Percentiles rank a stretch among this genome's conserved stretches.
phyloP scores from a whole-genome alignment of 2,329 filamentous ascomycete species.

The Ophiostoma piceae region DNA sequence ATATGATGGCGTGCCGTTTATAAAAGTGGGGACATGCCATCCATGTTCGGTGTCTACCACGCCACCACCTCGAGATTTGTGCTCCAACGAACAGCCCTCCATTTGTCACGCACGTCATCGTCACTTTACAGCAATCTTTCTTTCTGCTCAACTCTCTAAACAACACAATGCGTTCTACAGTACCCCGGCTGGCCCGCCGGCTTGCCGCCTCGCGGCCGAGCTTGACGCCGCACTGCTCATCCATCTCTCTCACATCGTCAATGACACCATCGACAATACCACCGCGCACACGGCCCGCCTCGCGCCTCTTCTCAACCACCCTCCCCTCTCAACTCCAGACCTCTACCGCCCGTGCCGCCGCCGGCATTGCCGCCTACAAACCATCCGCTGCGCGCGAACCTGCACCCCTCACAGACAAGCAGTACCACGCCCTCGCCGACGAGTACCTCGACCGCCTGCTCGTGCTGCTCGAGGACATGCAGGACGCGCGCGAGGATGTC shows the following conservation, averaged over 20 bases:
- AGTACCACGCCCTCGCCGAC: constrained; percentile 77
- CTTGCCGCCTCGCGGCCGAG: not conserved
- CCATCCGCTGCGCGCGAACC: constrained; percentile 30
- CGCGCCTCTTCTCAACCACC: constrained; percentile 1
- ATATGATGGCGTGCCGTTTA: not conserved
- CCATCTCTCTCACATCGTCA: not conserved
- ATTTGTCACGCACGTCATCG: not conserved
- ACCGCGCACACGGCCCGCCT: not conserved
- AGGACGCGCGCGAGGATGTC: constrained; percentile 67
- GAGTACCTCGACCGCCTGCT: constrained; percentile 60
- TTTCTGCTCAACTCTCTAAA: no score
- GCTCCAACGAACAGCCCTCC: not conserved
- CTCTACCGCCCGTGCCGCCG: not conserved
- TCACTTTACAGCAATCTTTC: not conserved
- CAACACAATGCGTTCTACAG: constrained; percentile 15
- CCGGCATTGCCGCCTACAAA: constrained; percentile 31
- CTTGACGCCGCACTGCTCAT: not conserved
- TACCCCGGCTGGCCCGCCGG: constrained; percentile 16
- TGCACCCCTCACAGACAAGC: constrained; percentile 51
- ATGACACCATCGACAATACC: not conserved
- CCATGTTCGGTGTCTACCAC: not conserved
- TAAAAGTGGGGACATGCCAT: constrained; percentile 6
- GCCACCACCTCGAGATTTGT: not conserved
- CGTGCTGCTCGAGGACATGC: constrained; percentile 61
- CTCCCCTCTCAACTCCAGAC: not conserved